Evolutionary conservation across 441 rosid species (phyloP).

Genomic region (Brassica balearica): DNA sequence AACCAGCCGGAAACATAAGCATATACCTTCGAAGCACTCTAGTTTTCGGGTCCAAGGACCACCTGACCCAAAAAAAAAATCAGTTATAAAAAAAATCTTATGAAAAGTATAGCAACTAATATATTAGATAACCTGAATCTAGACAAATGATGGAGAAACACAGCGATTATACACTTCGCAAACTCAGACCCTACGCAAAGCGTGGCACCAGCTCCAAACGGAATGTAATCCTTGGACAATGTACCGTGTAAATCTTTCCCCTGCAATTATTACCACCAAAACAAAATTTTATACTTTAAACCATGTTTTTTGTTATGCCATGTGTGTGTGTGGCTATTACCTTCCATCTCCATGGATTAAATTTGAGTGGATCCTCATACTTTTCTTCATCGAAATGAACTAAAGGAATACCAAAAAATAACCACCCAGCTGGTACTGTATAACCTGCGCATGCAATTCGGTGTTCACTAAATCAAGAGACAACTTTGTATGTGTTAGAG

Average conservation of each 20-base stretch:
- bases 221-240: slow-evolving; percentile 3
- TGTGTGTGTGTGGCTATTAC: not conserved
- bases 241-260: slow-evolving; percentile 5
- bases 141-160: slow-evolving; percentile 3
- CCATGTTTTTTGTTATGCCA: not conserved
- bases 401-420: not conserved
- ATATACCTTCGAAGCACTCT: slow-evolving; percentile 1
- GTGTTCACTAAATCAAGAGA: not conserved
- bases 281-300: not conserved
- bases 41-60: slow-evolving; percentile 2
- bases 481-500: not conserved
- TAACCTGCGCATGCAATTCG: not conserved
- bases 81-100: not conserved
- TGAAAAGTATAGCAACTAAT: not conserved
- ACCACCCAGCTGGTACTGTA: slow-evolving; percentile 2
- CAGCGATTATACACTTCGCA: slow-evolving; percentile 3
- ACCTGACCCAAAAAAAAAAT: not conserved
- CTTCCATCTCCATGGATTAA: slow-evolving; percentile 23
- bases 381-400: slow-evolving; percentile 7
- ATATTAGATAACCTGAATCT: slow-evolving; percentile 1
- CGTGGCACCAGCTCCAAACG: not conserved
- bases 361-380: not conserved
- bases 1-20: slow-evolving; percentile 2
- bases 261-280: not conserved
- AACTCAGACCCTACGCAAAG: slow-evolving; percentile 1